Percentiles rank a stretch among this genome's conserved stretches.
phyloP scores from a whole-genome alignment of 805 yeast species.

The Pichia pseudocactophila region DNA sequence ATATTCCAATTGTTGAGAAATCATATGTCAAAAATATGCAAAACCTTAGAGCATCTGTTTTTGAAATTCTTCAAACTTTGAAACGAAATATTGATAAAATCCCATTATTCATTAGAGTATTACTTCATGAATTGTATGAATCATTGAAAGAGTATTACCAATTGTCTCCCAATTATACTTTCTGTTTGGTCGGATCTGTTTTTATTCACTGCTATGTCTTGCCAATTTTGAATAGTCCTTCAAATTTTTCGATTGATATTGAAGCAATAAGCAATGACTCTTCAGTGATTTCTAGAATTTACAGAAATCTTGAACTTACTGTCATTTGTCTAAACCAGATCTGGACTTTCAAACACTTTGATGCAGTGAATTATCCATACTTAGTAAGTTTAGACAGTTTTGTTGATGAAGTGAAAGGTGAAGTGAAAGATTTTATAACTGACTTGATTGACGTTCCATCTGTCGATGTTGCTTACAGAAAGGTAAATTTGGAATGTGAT shows the following conservation, averaged over 20 bases:
- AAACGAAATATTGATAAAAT: slow-evolving; percentile 31
- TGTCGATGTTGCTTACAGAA: slow-evolving; percentile 50
- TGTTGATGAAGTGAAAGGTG: slow-evolving; percentile 41
- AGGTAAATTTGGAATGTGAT: slow-evolving; percentile 54
- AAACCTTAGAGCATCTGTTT: slow-evolving; percentile 59
- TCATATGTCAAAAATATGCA: slow-evolving; percentile 69
- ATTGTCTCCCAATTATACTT: slow-evolving; percentile 48
- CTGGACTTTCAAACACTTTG: slow-evolving; percentile 58
- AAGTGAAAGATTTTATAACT: slow-evolving; percentile 36
- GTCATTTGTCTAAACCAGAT: slow-evolving; percentile 55
- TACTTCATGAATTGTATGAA: slow-evolving; percentile 38
- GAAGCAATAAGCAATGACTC: slow-evolving; percentile 17
- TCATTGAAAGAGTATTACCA: slow-evolving; percentile 33
- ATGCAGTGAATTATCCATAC: slow-evolving; percentile 46
- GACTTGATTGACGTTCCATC: slow-evolving; percentile 45
- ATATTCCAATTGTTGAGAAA: slow-evolving; percentile 62
- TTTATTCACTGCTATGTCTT: slow-evolving; percentile 44
- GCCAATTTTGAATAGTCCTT: slow-evolving; percentile 43
- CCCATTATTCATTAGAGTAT: slow-evolving; percentile 48
- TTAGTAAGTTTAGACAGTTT: slow-evolving; percentile 76
- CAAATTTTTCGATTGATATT: slow-evolving; percentile 43
- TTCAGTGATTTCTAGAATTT: slow-evolving; percentile 21
- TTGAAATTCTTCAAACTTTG: slow-evolving; percentile 49
- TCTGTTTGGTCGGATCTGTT: slow-evolving; percentile 61
- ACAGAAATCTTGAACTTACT: slow-evolving; percentile 47